A percentile compares a stretch with the other conserved stretches of the same genome.
Evolutionary conservation across 2,329 filamentous ascomycete genomes (phyloP).

Genomic region (Ceratocystis cubensis): DNA sequence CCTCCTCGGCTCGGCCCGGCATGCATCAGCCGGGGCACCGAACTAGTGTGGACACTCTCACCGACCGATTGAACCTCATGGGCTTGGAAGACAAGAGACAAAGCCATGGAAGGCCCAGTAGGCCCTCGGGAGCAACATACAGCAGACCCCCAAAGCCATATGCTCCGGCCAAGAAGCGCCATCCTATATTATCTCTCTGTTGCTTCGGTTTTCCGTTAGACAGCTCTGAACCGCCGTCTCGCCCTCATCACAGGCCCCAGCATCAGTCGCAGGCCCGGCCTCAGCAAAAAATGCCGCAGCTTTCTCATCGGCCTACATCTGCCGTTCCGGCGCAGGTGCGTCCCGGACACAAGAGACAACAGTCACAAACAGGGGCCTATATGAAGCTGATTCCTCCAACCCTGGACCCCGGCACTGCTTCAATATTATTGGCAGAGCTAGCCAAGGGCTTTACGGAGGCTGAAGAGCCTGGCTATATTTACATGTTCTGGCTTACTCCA

Average conservation of each 20-base stretch:
- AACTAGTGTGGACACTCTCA: constrained; percentile 75
- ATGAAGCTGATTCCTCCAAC: constrained; percentile 57
- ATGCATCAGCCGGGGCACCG: constrained; percentile 37
- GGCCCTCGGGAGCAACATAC: constrained; percentile 18
- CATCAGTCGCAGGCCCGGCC: not conserved
- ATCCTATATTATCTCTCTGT: constrained; percentile 13
- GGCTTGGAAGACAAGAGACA: constrained; percentile 42
- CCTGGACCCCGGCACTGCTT: constrained; percentile 54
- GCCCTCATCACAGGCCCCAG: constrained; percentile 1
- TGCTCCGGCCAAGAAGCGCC: not conserved
- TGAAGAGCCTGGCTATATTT: constrained; percentile 79
- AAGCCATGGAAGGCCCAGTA: constrained; percentile 25
- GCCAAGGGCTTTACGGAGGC: constrained; percentile 55
- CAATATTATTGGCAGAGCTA: constrained; percentile 63
- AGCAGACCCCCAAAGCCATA: constrained; percentile 19
- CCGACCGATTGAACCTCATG: constrained; percentile 65
- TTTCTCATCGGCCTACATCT: constrained; percentile 31
- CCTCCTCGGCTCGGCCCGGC: not conserved
- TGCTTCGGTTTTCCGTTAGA: constrained; percentile 14
- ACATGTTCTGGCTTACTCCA: constrained; percentile 95
- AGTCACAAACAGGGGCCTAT: constrained; percentile 26
- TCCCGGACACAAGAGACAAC: constrained; percentile 23
- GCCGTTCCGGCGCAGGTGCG: constrained; percentile 37
- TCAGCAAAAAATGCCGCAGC: constrained; percentile 31
- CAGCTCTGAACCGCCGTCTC: not conserved